Evolutionary conservation across 768 basidiomycete species (phyloP).

Genomic region (Tulasnella sp.): DNA sequence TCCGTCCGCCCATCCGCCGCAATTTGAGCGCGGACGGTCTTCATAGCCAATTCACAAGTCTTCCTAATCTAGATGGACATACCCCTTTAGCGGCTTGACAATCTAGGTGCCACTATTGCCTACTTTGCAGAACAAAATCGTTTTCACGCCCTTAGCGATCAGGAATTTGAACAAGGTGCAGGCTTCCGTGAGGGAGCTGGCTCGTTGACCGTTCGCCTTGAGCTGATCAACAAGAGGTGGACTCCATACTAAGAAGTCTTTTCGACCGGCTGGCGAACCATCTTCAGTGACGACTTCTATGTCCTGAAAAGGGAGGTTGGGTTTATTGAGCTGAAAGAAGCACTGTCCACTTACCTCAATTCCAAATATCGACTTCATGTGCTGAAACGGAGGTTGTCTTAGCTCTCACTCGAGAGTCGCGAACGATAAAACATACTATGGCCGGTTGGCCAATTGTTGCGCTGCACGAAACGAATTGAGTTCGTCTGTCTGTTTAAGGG

Average conservation of each 20-base stretch:
- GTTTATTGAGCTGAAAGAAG: neutral
- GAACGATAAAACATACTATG: slow-evolving; percentile 29
- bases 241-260: slow-evolving; percentile 78
- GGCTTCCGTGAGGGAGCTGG: slow-evolving; percentile 63
- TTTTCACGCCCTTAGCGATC: slow-evolving; percentile 74
- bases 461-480: slow-evolving; percentile 77
- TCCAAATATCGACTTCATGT: slow-evolving; percentile 76
- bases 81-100: neutral
- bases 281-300: slow-evolving; percentile 70
- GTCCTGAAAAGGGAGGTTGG: slow-evolving; percentile 37
- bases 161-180: slow-evolving; percentile 68
- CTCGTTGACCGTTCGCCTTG: slow-evolving; percentile 52
- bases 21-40: slow-evolving; percentile 45
- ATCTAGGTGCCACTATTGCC: neutral
- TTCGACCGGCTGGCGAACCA: slow-evolving; percentile 75
- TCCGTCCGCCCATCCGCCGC: slow-evolving; percentile 72
- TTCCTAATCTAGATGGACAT: slow-evolving; percentile 57
- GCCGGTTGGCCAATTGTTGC: slow-evolving; percentile 78
- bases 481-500: slow-evolving; percentile 45
- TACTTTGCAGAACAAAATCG: slow-evolving; percentile 88
- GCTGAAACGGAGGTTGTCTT: slow-evolving; percentile 34
- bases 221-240: slow-evolving; percentile 54
- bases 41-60: slow-evolving; percentile 67
- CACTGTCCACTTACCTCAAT: slow-evolving; percentile 41
- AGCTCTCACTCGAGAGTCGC: neutral